These are phyloP conservation scores for Torulaspora pretoriensis DNA, from an alignment of 1,139 yeast genomes.

Conservation along the genomic window DNA sequence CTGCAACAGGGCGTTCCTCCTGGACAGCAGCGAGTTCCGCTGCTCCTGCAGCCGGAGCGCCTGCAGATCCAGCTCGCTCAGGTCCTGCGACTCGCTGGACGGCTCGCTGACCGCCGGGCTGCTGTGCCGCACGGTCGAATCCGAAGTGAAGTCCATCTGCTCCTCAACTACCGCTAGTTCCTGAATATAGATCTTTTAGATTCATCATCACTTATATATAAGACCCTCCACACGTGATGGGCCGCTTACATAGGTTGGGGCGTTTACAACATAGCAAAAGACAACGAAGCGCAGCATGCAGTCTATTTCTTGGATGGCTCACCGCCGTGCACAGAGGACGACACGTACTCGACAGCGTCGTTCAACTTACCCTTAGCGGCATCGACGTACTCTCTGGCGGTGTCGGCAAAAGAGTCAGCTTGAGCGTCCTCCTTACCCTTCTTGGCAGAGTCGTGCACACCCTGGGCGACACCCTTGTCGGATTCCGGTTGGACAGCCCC, in stretches of 20 bases:
- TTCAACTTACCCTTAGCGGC: slow-evolving; percentile 58
- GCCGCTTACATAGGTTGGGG: slow-evolving; percentile 1
- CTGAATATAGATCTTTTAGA: too few species aligned
- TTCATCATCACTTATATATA: not conserved
- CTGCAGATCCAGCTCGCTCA: slow-evolving; percentile 9
- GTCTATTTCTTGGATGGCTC: slow-evolving; percentile 38
- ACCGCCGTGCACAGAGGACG: slow-evolving; percentile 58
- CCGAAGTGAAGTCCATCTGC: slow-evolving; percentile 17
- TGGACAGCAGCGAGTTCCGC: slow-evolving; percentile 18
- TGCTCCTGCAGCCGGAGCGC: slow-evolving; percentile 19
- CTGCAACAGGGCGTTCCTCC: slow-evolving; percentile 18
- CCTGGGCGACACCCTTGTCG: slow-evolving; percentile 66
- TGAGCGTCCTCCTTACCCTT: slow-evolving; percentile 51
- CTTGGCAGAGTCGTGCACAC: slow-evolving; percentile 54
- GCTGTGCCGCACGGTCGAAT: slow-evolving; percentile 3
- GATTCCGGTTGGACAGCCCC: slow-evolving; percentile 54
- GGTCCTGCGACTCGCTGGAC: not conserved
- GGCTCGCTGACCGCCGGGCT: slow-evolving; percentile 1
- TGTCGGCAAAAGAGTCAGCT: slow-evolving; percentile 46
- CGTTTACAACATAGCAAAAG: not conserved
- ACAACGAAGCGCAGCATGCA: not conserved
- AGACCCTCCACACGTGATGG: not conserved
- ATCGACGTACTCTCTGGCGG: slow-evolving; percentile 58
- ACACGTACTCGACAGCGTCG: slow-evolving; percentile 58
- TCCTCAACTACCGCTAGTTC: too few species aligned